Evolutionary conservation across 306 rosid genomes (phyloP), one percentile per base, ranked within the genome.

Genomic region (Acacia melanoxylon): DNA sequence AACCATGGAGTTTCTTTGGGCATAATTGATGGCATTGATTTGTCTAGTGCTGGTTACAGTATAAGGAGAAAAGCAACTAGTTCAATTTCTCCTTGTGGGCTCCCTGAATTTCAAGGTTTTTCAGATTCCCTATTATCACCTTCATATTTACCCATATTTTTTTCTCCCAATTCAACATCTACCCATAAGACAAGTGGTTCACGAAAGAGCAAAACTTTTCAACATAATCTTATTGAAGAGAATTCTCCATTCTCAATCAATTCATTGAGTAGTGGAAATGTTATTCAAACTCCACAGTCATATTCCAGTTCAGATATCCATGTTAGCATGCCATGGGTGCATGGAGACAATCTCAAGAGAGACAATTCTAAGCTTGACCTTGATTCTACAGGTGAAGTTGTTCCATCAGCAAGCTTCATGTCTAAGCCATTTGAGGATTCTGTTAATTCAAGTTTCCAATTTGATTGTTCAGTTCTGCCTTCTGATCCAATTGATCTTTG

Each of bases 201-300:
- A 40, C 84, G 75, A 45, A 91, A 81, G 58, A 82, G 86, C 25
- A 74, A 68, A 70, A 48, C 14, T 22, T 29, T 22, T 59, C 71
- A 24, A 40, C 42, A 78, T 89, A 81, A 78, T 80, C 63, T 81
- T 80, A 73, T 45, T 56, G 86, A 72, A 20, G 89, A 83, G 67
- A 90, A 80, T 41, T 91, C 92, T 81, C 97, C 97, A 10, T 89
- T 90, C 84, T 92, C 97, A 75, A 29, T 68, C 68, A 78, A 83
- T 72, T 91, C 97, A 20, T 54, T 90, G 77, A 84, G 87, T 31
- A 89, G 97, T 79, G 91, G 86, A 67, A 93, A 91, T 86, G 92
- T 93, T 62, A 89, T 93, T 80, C 88, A 48, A 85, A 93, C 98
- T 70, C 98, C 98, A 63, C 83, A 82, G 44, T 91, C 98, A 45